phyloP scores from a whole-genome alignment of 2,329 filamentous ascomycete species.

The Macrophomina phaseolina region DNA sequence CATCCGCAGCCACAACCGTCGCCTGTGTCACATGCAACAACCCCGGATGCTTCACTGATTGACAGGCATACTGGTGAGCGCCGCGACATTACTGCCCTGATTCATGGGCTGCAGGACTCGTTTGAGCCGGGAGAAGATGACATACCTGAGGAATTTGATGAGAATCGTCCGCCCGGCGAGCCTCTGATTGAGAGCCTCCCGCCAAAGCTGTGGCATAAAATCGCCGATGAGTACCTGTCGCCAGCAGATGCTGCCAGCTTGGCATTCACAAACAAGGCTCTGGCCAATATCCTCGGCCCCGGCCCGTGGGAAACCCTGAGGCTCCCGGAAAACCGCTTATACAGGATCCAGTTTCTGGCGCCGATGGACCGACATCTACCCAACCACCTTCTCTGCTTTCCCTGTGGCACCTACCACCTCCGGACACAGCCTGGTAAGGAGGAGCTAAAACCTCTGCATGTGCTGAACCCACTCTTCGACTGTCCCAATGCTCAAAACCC shows the following conservation, averaged over 20 bases:
- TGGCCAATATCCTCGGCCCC: conserved; percentile 51
- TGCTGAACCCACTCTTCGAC: conserved; percentile 62
- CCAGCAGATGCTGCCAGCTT: conserved; percentile 57
- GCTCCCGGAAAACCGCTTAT: conserved; percentile 46
- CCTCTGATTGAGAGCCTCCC: conserved; percentile 51
- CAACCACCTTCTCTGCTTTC: conserved; percentile 64
- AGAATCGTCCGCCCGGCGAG: conserved; percentile 38
- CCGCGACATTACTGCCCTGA: conserved; percentile 44
- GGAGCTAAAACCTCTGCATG: conserved; percentile 57
- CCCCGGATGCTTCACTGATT: conserved; percentile 2
- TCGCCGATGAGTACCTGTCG: conserved; percentile 47
- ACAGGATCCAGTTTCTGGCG: conserved; percentile 59
- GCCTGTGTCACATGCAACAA: not conserved
- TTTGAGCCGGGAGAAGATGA: conserved; percentile 39
- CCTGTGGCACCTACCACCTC: conserved; percentile 61
- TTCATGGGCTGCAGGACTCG: conserved; percentile 45
- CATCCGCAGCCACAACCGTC: not conserved
- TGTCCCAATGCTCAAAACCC: conserved; percentile 61
- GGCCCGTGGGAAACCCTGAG: conserved; percentile 47
- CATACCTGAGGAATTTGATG: conserved; percentile 33
- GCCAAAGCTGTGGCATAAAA: conserved; percentile 52
- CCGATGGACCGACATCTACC: conserved; percentile 59
- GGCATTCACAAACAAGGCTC: conserved; percentile 55
- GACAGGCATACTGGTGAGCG: conserved; percentile 28
- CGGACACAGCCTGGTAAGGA: conserved; percentile 61